Base-by-base conservation (phyloP, 305 asterid species). In the Galium porrigens region DNA sequence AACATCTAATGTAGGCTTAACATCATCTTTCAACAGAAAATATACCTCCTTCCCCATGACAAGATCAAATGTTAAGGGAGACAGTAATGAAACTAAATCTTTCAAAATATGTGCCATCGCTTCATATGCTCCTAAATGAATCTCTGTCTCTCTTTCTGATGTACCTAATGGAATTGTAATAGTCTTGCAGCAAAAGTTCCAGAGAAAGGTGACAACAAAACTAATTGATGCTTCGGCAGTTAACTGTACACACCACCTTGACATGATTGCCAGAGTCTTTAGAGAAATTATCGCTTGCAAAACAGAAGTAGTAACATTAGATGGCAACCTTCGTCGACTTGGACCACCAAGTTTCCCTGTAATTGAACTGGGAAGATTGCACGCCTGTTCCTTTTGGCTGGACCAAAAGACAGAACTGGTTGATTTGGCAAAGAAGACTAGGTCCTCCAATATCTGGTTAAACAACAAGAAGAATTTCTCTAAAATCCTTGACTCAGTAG, bases 261-360 rank as follows among this genome's bases (percentile, higher is more conserved):
- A 74, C 70, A 82, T 80, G 76, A 83, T 73, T 70, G 90, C 85
- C 69, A 91, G 79, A 34, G 87, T 76, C 91, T 82, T 85, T 51
- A 84, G 68, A 58, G 89, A 72, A 77, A 81, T 80, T 74, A 91
- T 78, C 75, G 98, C 94, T 85, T 84, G 85, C 90, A 88, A 67
- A 77, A 86, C 85, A 74, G 84, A 77, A 66, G 90, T 81, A 68
- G 95, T 80, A 18, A 74, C 66, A 68, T 85, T 72, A 76, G 87
- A 76, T 63, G 95, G 63, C 77, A 91, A 72, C 73, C 96, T 87
- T 39, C 96, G 89, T 75, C 77, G 94, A 72, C 96, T 91, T 66
- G 92, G 95, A 34, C 98, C 98, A 42, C 98, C 96, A 62, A 91
- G 83, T 81, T 82, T 84, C 75, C 98, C 98, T 70, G 64, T 78